phyloP scores from a whole-genome alignment of 2,329 filamentous ascomycete species.

The Penicillium sp. region DNA sequence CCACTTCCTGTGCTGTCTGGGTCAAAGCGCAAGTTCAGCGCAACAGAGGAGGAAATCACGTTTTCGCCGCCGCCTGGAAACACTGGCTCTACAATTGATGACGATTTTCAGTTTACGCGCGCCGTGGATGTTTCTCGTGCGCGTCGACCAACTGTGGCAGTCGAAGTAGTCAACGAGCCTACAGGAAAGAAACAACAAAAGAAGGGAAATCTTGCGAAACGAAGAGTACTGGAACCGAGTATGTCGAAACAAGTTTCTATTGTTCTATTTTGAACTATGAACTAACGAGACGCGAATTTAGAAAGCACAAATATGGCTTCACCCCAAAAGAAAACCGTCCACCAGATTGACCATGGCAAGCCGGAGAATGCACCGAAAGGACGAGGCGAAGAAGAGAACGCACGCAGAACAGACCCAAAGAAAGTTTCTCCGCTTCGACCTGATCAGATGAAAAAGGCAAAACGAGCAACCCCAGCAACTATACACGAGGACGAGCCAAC shows the following conservation, averaged over 20 bases:
- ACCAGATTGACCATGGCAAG: constrained; percentile 11
- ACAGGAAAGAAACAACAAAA: constrained; percentile 15
- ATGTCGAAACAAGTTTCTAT: constrained; percentile 20
- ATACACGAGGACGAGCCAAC: background rate
- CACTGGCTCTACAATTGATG: constrained; percentile 19
- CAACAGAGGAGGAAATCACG: constrained; percentile 48
- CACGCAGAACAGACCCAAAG: constrained; percentile 12
- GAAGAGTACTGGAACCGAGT: constrained; percentile 43
- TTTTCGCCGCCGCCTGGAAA: constrained; percentile 13
- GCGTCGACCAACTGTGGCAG: background rate
- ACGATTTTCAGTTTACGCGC: constrained; percentile 34
- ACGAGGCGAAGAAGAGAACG: constrained; percentile 5
- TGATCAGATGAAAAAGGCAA: constrained; percentile 1
- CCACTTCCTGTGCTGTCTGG: constrained; percentile 41
- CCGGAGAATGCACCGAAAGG: background rate
- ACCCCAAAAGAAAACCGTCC: constrained; percentile 23
- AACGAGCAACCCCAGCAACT: background rate
- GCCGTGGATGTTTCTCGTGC: constrained; percentile 20
- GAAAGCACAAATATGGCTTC: constrained; percentile 49
- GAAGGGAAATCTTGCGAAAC: constrained; percentile 18
- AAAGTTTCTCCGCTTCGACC: background rate
- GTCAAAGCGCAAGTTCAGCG: constrained; percentile 56
- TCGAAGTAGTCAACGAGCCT: background rate
- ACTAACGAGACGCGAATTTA: constrained; percentile 21
- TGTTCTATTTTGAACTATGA: constrained; percentile 1